Percentiles rank a stretch among this genome's conserved stretches.
Conservation (phyloP, 768 basidiomycete species). For the Nidula microcarpa region DNA sequence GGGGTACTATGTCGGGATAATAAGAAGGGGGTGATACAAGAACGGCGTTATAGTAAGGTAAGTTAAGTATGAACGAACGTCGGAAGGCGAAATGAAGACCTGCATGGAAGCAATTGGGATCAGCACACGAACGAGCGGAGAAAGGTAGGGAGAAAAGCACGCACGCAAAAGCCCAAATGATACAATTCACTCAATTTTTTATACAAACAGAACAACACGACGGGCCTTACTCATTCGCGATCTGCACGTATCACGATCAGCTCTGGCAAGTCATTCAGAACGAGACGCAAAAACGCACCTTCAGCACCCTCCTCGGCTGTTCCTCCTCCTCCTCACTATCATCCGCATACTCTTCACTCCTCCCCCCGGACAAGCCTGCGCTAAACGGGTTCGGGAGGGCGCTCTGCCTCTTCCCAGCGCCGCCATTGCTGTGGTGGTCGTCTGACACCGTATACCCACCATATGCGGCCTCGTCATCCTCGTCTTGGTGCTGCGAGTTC, state of each 20-base stretch:
- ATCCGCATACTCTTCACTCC: constrained; percentile 13
- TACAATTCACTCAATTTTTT: too few species aligned
- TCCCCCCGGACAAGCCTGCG: constrained; percentile 4
- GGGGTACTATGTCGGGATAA: too few species aligned
- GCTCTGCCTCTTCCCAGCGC: not conserved
- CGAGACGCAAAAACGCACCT: constrained; percentile 17
- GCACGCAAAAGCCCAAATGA: too few species aligned
- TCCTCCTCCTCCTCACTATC: constrained; percentile 19
- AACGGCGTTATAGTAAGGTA: too few species aligned
- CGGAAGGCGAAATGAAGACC: too few species aligned
- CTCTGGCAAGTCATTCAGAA: not conserved
- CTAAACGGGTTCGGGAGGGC: constrained; percentile 15
- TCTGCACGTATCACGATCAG: constrained; percentile 9
- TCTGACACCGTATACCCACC: constrained; percentile 24
- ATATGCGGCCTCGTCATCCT: constrained; percentile 25
- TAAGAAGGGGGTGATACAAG: too few species aligned
- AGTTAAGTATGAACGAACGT: too few species aligned
- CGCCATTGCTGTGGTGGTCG: not conserved
- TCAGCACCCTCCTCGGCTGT: constrained; percentile 24
- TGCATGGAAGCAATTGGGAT: too few species aligned
- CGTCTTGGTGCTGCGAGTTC: not conserved
- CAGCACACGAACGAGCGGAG: too few species aligned
- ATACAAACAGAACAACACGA: too few species aligned
- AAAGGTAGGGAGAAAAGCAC: too few species aligned
- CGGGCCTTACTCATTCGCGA: constrained; percentile 17